A percentile compares a stretch with the other conserved stretches of the same genome.
Evolutionary conservation across 768 basidiomycete genomes (phyloP).

Genomic region (Naganishia friedmannii): DNA sequence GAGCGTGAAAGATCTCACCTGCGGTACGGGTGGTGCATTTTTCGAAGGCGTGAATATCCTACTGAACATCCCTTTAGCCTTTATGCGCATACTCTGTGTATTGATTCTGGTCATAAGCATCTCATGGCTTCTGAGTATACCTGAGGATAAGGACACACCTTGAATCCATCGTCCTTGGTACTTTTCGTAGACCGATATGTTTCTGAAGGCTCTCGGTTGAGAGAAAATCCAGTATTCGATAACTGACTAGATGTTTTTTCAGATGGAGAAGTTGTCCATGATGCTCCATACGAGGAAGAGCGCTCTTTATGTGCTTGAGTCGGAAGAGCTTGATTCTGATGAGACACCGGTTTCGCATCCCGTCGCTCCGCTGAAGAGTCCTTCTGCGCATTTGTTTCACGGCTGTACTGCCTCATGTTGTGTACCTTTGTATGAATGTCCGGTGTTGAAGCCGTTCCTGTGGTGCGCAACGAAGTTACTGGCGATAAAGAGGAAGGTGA

Average conservation of each 20-base stretch:
- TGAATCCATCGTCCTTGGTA: constrained; percentile 37
- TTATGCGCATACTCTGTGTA: constrained; percentile 43
- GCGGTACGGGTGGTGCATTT: not conserved
- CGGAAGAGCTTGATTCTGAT: not conserved
- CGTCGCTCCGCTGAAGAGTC: not conserved
- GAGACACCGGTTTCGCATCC: not conserved
- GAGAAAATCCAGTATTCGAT: not conserved
- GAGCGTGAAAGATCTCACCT: constrained; percentile 9
- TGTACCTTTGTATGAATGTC: not conserved
- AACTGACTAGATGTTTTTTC: not conserved
- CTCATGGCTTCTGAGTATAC: not conserved
- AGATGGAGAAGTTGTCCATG: not conserved
- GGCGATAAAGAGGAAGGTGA: not conserved
- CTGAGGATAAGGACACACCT: constrained; percentile 31
- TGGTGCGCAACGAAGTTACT: not conserved
- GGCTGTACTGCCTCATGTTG: not conserved
- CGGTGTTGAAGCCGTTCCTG: not conserved
- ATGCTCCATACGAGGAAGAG: constrained; percentile 4
- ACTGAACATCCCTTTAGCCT: constrained; percentile 46
- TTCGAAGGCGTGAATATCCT: constrained; percentile 42
- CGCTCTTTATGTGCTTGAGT: not conserved
- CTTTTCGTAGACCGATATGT: constrained; percentile 3
- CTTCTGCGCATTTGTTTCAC: not conserved
- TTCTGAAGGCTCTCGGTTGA: not conserved
- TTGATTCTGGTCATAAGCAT: not conserved